Conservation (phyloP, 2,329 filamentous ascomycete species). For the Claviceps spartinae region DNA sequence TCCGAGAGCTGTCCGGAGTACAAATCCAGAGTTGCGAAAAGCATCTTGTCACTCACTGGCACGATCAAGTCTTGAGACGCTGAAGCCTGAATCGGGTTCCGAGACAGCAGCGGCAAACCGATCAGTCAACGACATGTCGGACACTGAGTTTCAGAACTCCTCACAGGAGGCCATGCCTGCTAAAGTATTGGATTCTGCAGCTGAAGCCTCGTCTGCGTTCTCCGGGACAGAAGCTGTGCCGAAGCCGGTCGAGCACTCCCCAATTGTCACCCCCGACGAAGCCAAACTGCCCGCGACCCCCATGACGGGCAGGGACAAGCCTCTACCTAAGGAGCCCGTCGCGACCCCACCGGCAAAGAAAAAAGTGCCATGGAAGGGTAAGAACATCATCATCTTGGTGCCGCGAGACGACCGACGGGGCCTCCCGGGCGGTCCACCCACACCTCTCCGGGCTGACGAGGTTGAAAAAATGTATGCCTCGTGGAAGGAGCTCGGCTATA, state of each 20-base stretch:
- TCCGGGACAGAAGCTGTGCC: background rate
- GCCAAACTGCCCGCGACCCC: slow-evolving; percentile 21
- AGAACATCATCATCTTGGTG: slow-evolving; percentile 57
- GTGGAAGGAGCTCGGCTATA: slow-evolving; percentile 59
- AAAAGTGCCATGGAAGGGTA: slow-evolving; percentile 62
- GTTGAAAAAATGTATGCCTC: slow-evolving; percentile 47
- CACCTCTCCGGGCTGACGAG: slow-evolving; percentile 41
- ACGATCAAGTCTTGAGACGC: slow-evolving; percentile 43
- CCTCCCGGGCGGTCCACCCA: slow-evolving; percentile 35
- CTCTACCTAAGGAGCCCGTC: slow-evolving; percentile 24
- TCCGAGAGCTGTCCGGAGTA: slow-evolving; percentile 25
- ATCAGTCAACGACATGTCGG: slow-evolving; percentile 20
- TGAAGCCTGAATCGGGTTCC: slow-evolving; percentile 24
- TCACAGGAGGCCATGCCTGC: slow-evolving; percentile 1
- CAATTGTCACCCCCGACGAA: slow-evolving; percentile 14
- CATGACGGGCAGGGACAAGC: slow-evolving; percentile 21
- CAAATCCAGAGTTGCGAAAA: slow-evolving; percentile 10
- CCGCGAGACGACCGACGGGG: slow-evolving; percentile 56
- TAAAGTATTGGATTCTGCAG: slow-evolving; percentile 9
- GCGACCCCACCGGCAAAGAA: slow-evolving; percentile 50
- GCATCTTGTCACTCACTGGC: slow-evolving; percentile 28
- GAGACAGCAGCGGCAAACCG: background rate
- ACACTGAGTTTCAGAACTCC: slow-evolving; percentile 10
- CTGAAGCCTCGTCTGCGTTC: background rate
- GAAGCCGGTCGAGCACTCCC: background rate